Evolutionary conservation across 768 basidiomycete genomes (phyloP).

Genomic region (Mycena epipterygia): DNA sequence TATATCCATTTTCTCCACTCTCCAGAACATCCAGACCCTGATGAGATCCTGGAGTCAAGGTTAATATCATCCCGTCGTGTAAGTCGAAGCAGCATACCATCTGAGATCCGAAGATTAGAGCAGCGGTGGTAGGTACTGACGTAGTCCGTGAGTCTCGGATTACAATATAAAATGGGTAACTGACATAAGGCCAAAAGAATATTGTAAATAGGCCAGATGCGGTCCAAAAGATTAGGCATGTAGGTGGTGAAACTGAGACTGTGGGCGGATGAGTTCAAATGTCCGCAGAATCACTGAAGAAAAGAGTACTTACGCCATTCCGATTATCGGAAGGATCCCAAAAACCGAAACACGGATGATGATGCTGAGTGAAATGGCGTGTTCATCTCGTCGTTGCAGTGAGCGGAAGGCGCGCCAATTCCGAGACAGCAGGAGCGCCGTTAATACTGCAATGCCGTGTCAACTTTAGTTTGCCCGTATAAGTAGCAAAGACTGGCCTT

Average conservation of each 20-base stretch:
- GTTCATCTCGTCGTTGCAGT: conserved; percentile 22
- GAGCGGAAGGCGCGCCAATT: conserved; percentile 29
- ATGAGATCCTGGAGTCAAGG: background rate
- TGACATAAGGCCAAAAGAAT: conserved; percentile 11
- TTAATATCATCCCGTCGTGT: background rate
- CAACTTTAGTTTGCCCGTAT: background rate
- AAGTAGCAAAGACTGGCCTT: background rate
- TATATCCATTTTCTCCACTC: too few relatives aligned
- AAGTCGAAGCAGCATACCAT: background rate
- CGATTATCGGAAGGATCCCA: conserved; percentile 16
- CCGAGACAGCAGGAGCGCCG: conserved; percentile 1
- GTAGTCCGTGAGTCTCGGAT: background rate
- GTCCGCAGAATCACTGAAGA: background rate
- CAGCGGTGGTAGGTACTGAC: conserved; percentile 11
- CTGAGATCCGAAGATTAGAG: conserved; percentile 21
- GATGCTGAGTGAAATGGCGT: conserved; percentile 24
- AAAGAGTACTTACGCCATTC: background rate
- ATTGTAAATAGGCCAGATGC: conserved; percentile 11
- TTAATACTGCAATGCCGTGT: background rate
- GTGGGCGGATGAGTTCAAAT: background rate
- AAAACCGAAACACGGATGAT: conserved; percentile 27
- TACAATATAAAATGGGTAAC: background rate
- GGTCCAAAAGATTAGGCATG: background rate
- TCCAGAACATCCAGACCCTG: conserved; percentile 20
- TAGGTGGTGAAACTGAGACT: conserved; percentile 27